Percentiles rank a stretch among this genome's conserved stretches.
Evolutionary conservation across 805 yeast species (phyloP).

Genomic region (Monosporozyma aquatica): DNA sequence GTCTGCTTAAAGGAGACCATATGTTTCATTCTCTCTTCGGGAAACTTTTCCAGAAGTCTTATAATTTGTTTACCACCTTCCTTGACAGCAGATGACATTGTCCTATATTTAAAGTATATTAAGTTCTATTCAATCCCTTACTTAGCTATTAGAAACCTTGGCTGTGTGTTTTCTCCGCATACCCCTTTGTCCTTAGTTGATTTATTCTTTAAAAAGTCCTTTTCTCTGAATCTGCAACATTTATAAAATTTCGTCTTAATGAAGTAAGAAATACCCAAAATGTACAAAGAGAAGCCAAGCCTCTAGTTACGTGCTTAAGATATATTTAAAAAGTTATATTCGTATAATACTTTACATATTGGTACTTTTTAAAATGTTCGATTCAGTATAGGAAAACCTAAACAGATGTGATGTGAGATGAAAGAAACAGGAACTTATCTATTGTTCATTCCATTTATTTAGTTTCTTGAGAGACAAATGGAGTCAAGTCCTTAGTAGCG

Average conservation of each 20-base stretch:
- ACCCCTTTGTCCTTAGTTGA: too few relatives aligned
- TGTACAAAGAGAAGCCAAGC: too few relatives aligned
- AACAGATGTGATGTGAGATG: not conserved
- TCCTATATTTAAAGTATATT: not conserved
- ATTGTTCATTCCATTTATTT: not conserved
- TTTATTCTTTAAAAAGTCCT: too few relatives aligned
- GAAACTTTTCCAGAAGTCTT: conserved; percentile 49
- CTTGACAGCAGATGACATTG: conserved; percentile 26
- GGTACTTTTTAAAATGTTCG: too few relatives aligned
- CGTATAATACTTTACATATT: too few relatives aligned
- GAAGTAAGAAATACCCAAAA: too few relatives aligned
- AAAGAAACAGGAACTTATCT: not conserved
- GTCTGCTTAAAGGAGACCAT: conserved; percentile 60
- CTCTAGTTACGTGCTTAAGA: too few relatives aligned
- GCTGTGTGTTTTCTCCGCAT: too few relatives aligned
- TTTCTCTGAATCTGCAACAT: not conserved
- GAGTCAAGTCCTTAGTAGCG: conserved; percentile 64
- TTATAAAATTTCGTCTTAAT: too few relatives aligned
- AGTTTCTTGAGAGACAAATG: conserved; percentile 55
- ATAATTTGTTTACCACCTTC: conserved; percentile 52
- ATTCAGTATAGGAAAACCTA: too few relatives aligned
- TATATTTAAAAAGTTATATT: not conserved
- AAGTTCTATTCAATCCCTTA: not conserved
- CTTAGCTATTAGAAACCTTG: too few relatives aligned
- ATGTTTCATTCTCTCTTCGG: conserved; percentile 60